These are phyloP conservation scores for Solanum lignicaule DNA, from an alignment of 257 asterid genomes.

Conservation along the genomic window DNA sequence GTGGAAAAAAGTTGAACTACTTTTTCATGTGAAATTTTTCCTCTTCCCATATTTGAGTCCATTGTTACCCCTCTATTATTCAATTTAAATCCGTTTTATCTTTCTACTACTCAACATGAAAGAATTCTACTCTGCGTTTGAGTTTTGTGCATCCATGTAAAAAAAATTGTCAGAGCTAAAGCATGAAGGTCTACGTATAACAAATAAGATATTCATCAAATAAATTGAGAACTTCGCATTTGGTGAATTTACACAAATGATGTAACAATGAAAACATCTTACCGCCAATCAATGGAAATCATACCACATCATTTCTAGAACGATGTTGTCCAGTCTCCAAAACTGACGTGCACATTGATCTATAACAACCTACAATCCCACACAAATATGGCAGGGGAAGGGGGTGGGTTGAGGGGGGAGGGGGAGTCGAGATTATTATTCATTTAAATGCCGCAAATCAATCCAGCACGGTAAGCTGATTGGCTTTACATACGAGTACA, in stretches of 20 bases:
- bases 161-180: background rate
- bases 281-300: background rate
- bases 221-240: background rate
- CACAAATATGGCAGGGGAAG: background rate
- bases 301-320: background rate
- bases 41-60: background rate
- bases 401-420: background rate
- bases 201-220: background rate
- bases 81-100: background rate
- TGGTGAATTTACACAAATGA: background rate
- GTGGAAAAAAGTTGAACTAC: background rate
- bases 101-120: background rate
- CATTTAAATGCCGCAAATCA: background rate
- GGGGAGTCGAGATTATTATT: background rate
- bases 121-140: background rate
- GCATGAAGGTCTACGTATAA: background rate
- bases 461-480: background rate
- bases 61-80: background rate
- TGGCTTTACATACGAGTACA: background rate
- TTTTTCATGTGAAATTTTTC: background rate
- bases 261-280: background rate
- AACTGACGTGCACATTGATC: background rate
- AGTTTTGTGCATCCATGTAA: background rate
- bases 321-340: background rate
- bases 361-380: background rate